These are phyloP conservation scores for Poa annua DNA, from an alignment of 176 grass and related monocot genomes.

Conservation along the genomic window DNA sequence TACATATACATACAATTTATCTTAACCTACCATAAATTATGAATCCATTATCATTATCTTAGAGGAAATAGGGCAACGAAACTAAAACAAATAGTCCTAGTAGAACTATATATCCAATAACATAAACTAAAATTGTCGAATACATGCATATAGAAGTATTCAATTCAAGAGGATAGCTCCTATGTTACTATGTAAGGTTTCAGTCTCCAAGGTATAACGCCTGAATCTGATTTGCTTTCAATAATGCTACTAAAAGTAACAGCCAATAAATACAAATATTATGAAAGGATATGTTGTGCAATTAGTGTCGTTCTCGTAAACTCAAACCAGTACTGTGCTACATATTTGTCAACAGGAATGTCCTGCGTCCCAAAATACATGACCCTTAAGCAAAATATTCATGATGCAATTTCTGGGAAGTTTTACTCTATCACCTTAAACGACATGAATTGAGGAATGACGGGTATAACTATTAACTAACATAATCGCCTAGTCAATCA, in stretches of 20 bases:
- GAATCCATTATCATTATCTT: no score
- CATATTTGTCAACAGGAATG: background rate
- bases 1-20: background rate
- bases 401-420: constrained; percentile 9
- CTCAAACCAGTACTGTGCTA: background rate
- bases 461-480: constrained; percentile 26
- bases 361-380: background rate
- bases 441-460: background rate
- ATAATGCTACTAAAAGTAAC: constrained; percentile 1
- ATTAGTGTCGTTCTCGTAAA: background rate
- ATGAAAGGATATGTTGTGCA: constrained; percentile 21
- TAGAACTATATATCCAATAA: background rate
- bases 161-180: background rate
- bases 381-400: background rate
- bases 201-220: constrained; percentile 7
- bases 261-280: background rate
- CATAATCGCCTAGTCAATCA: background rate
- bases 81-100: background rate
- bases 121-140: background rate
- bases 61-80: background rate
- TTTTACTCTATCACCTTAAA: constrained; percentile 1
- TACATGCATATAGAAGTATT: background rate
- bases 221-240: background rate
- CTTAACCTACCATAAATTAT: no score
- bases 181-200: background rate